Evolutionary conservation across 1,139 yeast species (phyloP).

Genomic region (Diutina pseudorugosa): DNA sequence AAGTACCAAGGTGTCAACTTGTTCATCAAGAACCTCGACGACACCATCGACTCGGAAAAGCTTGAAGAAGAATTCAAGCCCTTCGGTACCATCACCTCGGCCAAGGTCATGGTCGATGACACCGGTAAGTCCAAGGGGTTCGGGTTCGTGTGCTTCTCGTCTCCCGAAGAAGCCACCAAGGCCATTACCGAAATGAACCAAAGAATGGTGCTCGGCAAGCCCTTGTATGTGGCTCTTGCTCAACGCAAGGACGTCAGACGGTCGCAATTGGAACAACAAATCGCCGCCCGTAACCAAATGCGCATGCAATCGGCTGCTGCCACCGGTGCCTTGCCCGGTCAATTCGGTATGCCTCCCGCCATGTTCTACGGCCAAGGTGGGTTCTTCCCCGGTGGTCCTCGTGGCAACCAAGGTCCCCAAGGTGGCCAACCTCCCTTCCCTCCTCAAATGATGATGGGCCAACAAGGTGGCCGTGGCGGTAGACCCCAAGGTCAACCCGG

Average conservation of each 20-base stretch:
- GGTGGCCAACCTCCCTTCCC: slow-evolving; percentile 44
- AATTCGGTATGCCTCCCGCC: slow-evolving; percentile 69
- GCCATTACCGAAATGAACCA: slow-evolving; percentile 99
- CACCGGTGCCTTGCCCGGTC: slow-evolving; percentile 85
- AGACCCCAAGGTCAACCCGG: slow-evolving; percentile 1
- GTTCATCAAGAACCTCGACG: slow-evolving; percentile 94
- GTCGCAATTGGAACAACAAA: slow-evolving; percentile 94
- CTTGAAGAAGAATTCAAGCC: slow-evolving; percentile 88
- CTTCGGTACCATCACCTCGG: slow-evolving; percentile 91
- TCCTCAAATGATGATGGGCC: slow-evolving; percentile 82
- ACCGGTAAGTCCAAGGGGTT: slow-evolving; percentile 94
- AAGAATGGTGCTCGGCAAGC: slow-evolving; percentile 91
- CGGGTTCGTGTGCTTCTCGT: slow-evolving; percentile 95
- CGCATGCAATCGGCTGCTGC: slow-evolving; percentile 94
- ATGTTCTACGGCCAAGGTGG: slow-evolving; percentile 88
- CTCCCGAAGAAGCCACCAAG: slow-evolving; percentile 98
- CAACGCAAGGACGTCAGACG: slow-evolving; percentile 98
- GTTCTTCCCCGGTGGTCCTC: slow-evolving; percentile 59
- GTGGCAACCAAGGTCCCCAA: slow-evolving; percentile 42
- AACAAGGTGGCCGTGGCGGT: slow-evolving; percentile 16
- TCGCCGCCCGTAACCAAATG: slow-evolving; percentile 96
- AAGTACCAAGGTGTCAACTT: slow-evolving; percentile 97
- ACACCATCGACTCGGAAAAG: slow-evolving; percentile 80
- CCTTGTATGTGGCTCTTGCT: slow-evolving; percentile 96
- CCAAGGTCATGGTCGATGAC: slow-evolving; percentile 93